Base-by-base conservation (phyloP, 2,329 filamentous ascomycete species). In the Magnaporthiopsis poae region DNA sequence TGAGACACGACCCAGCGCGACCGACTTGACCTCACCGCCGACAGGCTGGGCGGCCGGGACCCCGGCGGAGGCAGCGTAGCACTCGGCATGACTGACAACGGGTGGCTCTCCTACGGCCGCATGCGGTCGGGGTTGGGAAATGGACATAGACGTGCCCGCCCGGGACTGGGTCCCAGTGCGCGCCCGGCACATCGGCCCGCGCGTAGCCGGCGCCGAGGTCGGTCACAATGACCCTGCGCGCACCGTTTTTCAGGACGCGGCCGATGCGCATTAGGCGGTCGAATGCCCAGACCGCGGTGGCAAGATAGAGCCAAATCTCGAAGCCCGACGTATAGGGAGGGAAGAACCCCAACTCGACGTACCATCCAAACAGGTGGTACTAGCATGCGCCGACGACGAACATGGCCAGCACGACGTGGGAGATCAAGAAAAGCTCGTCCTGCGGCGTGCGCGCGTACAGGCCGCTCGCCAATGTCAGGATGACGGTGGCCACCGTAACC, bases 231-330 rank as follows among this genome's bases (percentile, higher is more conserved):
- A 8, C 35, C 12, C 7, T 36, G 35, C 12, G 35, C 9, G 12
- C 9, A 12, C 35, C 35, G 12, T 36, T 36, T 36, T 2, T 36
- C 72, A 75, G 9, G 1, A 82, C 71, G 0, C 81, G 74, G 0
- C 71, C 56, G 0, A 82, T 65, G 3, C 82, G 75, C 1, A 77
- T 65, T 0, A 35, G 1, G 80, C 81, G 77, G 68, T 85, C 82
- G 65, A 80, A 80, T 80, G 8, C 69, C 74, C 75, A 77, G 3
- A 75, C 68, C 0, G 70, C 72, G 3, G 68, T 66, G 12, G 70
- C 70, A 1, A 69, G 67, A 64, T 74, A 74, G 3, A 73, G 36
- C 62, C 67, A 69, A 21, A 33, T n/a, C 59, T 66, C 52, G 27
- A 64, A 66, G 9, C 59, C 62, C 5, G 36, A 21, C 9, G 39